Conservation (phyloP, 495 filamentous ascomycete species). For the Evansstolkia leycettana region DNA sequence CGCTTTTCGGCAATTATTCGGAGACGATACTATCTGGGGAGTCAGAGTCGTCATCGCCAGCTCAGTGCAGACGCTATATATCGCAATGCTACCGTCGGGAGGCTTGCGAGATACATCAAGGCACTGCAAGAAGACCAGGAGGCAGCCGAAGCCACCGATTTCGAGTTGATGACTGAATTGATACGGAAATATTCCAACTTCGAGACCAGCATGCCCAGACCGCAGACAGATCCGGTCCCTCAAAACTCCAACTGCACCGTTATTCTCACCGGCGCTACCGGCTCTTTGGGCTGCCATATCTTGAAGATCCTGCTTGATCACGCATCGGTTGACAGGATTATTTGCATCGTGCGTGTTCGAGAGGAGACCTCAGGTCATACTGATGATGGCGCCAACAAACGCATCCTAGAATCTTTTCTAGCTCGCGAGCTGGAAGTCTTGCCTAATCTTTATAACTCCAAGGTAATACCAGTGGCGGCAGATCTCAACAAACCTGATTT, state of each 20-base stretch:
- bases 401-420: too few relatives aligned
- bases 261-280: slow-evolving; percentile 52
- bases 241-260: too few relatives aligned
- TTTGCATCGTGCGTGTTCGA: too few relatives aligned
- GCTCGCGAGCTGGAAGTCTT: too few relatives aligned
- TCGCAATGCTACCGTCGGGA: slow-evolving; percentile 27
- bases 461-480: too few relatives aligned
- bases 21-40: slow-evolving; percentile 15
- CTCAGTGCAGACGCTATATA: slow-evolving; percentile 36
- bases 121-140: slow-evolving; percentile 11
- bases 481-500: too few relatives aligned
- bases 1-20: slow-evolving; percentile 32
- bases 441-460: too few relatives aligned
- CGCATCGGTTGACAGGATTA: too few relatives aligned
- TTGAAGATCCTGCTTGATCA: slow-evolving; percentile 37
- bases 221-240: neutral
- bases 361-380: too few relatives aligned
- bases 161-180: slow-evolving; percentile 19
- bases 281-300: slow-evolving; percentile 46
- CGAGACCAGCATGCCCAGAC: slow-evolving; percentile 6
- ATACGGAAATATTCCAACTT: slow-evolving; percentile 29
- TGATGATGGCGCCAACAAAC: too few relatives aligned
- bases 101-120: slow-evolving; percentile 18
- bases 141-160: slow-evolving; percentile 10
- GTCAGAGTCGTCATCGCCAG: too few relatives aligned